Evolutionary conservation across 2,329 filamentous ascomycete species (phyloP).

Genomic region (Hypoxylon sp.): DNA sequence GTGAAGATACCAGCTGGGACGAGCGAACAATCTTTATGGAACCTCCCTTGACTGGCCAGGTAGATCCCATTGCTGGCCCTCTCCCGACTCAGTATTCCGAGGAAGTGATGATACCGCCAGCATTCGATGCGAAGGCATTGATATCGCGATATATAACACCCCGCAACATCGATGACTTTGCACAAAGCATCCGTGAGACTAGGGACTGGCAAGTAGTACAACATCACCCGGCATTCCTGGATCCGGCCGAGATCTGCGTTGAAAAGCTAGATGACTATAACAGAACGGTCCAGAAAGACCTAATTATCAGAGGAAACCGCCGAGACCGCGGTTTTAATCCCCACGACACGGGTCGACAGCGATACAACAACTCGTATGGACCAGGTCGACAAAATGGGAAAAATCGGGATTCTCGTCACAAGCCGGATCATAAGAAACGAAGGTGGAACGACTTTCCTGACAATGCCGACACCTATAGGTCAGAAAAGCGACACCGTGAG

Average conservation of each 20-base stretch:
- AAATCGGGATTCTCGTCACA: conserved; percentile 23
- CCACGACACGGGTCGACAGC: conserved; percentile 24
- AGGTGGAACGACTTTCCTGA: conserved; percentile 33
- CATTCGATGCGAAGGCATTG: conserved; percentile 43
- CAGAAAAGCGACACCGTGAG: conserved; percentile 17
- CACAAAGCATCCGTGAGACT: conserved; percentile 43
- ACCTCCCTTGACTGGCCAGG: conserved; percentile 25
- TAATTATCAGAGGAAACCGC: conserved; percentile 18
- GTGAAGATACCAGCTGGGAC: conserved; percentile 39
- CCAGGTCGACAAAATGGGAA: conserved; percentile 26
- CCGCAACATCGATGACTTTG: conserved; percentile 45
- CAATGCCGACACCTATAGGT: conserved; percentile 5
- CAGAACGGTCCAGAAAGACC: conserved; percentile 23
- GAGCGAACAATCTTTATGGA: conserved; percentile 42
- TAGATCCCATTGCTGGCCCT: conserved; percentile 44
- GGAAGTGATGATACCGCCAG: conserved; percentile 44
- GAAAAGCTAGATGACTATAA: conserved; percentile 37
- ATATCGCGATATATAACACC: conserved; percentile 44
- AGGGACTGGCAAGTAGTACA: conserved; percentile 44
- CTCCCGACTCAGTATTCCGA: conserved; percentile 44
- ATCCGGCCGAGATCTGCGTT: conserved; percentile 32
- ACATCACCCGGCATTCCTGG: conserved; percentile 42
- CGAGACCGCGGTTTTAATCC: conserved; percentile 27
- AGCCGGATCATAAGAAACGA: conserved; percentile 30
- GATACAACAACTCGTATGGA: conserved; percentile 18